Evolutionary conservation across 441 rosid genomes (phyloP).

Genomic region (Mallotus repandus): DNA sequence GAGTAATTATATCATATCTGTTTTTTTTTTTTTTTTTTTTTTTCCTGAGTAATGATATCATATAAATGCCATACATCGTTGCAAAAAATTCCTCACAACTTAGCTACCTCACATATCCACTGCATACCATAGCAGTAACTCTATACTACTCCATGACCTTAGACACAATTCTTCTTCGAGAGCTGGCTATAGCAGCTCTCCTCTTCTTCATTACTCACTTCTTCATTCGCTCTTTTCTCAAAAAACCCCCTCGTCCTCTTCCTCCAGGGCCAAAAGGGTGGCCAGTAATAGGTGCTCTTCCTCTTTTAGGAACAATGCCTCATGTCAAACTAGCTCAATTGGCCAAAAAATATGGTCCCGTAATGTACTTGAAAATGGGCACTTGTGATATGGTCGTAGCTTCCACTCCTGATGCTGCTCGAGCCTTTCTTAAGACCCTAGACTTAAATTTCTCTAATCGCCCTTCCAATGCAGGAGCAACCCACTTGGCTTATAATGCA

Average conservation of each 20-base stretch:
- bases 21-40: too few relatives aligned
- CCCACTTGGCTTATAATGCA: constrained; percentile 44
- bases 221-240: constrained; percentile 15
- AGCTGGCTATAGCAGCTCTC: constrained; percentile 17
- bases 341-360: constrained; percentile 48
- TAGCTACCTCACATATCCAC: too few relatives aligned
- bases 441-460: constrained; percentile 58
- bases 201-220: constrained; percentile 34
- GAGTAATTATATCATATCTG: too few relatives aligned
- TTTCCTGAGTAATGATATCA: too few relatives aligned
- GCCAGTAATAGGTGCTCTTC: constrained; percentile 58
- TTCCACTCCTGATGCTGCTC: constrained; percentile 53
- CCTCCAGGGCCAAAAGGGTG: constrained; percentile 66
- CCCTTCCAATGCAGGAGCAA: constrained; percentile 52
- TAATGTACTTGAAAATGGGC: constrained; percentile 55
- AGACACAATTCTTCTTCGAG: constrained; percentile 21
- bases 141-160: constrained; percentile 18
- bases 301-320: constrained; percentile 52
- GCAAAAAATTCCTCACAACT: too few relatives aligned
- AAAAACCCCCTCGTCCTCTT: constrained; percentile 13
- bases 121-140: too few relatives aligned
- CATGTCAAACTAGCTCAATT: constrained; percentile 46
- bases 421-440: constrained; percentile 51
- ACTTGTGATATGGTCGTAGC: constrained; percentile 51
- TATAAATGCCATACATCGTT: too few relatives aligned